A percentile compares a stretch with the other conserved stretches of the same genome.
phyloP scores from a whole-genome alignment of 768 basidiomycete species.

The Amanita molliuscula region DNA sequence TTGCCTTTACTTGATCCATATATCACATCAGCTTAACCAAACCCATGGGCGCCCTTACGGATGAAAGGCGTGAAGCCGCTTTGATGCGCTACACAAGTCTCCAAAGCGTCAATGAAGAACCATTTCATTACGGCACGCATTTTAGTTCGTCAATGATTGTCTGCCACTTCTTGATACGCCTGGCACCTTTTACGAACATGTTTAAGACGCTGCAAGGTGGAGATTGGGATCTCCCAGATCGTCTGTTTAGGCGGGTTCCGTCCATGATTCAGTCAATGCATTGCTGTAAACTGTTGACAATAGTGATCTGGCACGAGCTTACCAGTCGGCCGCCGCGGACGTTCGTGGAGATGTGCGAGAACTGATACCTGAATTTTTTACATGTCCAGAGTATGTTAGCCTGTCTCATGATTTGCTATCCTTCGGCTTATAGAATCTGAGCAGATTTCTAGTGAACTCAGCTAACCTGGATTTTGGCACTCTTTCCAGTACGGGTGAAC shows the following conservation, averaged over 20 bases:
- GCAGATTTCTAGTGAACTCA: constrained; percentile 75
- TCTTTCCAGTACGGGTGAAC: constrained; percentile 63
- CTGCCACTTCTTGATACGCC: constrained; percentile 85
- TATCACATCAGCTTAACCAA: constrained; percentile 47
- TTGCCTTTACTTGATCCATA: neutral
- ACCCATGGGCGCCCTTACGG: constrained; percentile 87
- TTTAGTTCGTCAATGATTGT: constrained; percentile 97
- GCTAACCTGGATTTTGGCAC: constrained; percentile 73
- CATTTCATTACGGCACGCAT: constrained; percentile 92
- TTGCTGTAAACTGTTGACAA: neutral
- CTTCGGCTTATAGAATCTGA: neutral
- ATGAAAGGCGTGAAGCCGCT: constrained; percentile 66
- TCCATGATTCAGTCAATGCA: neutral
- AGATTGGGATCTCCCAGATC: constrained; percentile 89
- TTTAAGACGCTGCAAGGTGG: constrained; percentile 93
- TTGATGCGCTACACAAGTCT: constrained; percentile 64
- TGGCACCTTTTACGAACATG: constrained; percentile 89
- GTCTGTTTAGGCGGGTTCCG: constrained; percentile 55
- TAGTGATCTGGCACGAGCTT: constrained; percentile 74
- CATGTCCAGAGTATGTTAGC: constrained; percentile 60
- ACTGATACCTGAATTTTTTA: constrained; percentile 84
- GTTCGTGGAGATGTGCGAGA: constrained; percentile 90
- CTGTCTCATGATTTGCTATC: neutral
- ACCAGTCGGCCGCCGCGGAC: constrained; percentile 77
- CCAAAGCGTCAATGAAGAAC: constrained; percentile 71